phyloP scores from a whole-genome alignment of 306 rosid genomes.

The Castanea crenata region DNA sequence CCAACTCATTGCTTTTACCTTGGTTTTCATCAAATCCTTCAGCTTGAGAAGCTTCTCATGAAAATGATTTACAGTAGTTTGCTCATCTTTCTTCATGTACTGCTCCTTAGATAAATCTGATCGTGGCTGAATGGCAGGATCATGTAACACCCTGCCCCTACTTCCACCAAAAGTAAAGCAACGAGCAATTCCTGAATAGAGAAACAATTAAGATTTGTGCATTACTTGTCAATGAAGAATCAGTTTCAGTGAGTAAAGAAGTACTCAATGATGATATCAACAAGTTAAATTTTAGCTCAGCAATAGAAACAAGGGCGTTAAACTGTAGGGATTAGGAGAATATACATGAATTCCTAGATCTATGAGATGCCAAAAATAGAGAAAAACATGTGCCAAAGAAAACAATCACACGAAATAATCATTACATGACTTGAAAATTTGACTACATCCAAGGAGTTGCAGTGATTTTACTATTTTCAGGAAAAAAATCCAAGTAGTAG shows the following conservation, averaged over 20 bases:
- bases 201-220: conserved; percentile 1
- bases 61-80: conserved; percentile 81
- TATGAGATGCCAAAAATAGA: too few relatives aligned
- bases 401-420: too few relatives aligned
- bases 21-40: conserved; percentile 88
- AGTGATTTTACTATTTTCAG: too few relatives aligned
- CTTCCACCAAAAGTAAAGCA: conserved; percentile 96
- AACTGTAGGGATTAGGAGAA: background rate
- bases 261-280: background rate
- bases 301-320: background rate
- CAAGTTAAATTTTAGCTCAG: background rate
- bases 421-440: too few relatives aligned
- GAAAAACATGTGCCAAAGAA: too few relatives aligned
- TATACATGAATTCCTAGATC: too few relatives aligned
- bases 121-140: conserved; percentile 69
- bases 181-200: conserved; percentile 74
- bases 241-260: background rate
- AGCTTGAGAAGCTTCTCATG: conserved; percentile 94
- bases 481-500: too few relatives aligned
- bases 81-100: conserved; percentile 74
- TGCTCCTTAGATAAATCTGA: conserved; percentile 59
- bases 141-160: conserved; percentile 61
- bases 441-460: too few relatives aligned
- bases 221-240: background rate
- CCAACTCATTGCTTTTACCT: conserved; percentile 36